Conservation (phyloP, 306 rosid genomes). For the Vigna reflexopilosa region DNA sequence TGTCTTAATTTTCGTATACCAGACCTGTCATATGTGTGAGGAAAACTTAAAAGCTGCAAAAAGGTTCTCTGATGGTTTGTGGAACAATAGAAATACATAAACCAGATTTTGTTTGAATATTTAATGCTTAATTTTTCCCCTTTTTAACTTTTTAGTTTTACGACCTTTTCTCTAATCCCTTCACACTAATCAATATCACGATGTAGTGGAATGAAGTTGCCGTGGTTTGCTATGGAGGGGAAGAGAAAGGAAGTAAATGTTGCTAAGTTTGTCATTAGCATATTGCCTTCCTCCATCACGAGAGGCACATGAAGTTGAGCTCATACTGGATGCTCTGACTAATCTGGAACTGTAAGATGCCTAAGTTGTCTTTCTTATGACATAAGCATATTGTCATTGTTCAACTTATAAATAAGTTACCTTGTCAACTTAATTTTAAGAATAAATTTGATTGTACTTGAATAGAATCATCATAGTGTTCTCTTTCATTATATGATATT, state of each 20-base stretch:
- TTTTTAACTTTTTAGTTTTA: slow-evolving; percentile 22
- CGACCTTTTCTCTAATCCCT: not conserved
- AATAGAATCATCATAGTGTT: not conserved
- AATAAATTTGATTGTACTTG: not conserved
- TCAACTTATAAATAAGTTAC: slow-evolving; percentile 1
- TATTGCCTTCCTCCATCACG: slow-evolving; percentile 29
- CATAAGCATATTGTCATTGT: not conserved
- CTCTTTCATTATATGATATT: not conserved
- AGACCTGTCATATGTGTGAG: too few species aligned
- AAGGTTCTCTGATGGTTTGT: not conserved
- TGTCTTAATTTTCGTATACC: too few species aligned
- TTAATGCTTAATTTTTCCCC: not conserved
- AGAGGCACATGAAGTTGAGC: slow-evolving; percentile 89
- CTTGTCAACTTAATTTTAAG: slow-evolving; percentile 22
- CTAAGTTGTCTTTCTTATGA: slow-evolving; percentile 19
- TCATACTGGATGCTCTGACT: slow-evolving; percentile 85
- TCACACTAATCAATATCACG: not conserved
- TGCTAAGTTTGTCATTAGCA: too few species aligned
- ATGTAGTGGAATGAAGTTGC: not conserved
- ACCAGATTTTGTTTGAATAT: not conserved
- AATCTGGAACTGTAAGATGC: slow-evolving; percentile 84
- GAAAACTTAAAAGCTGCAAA: too few species aligned
- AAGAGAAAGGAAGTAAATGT: too few species aligned
- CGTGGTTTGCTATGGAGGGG: not conserved
- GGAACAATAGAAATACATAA: not conserved